Base-by-base conservation (phyloP, 306 rosid genomes). In the Malus fusca region DNA sequence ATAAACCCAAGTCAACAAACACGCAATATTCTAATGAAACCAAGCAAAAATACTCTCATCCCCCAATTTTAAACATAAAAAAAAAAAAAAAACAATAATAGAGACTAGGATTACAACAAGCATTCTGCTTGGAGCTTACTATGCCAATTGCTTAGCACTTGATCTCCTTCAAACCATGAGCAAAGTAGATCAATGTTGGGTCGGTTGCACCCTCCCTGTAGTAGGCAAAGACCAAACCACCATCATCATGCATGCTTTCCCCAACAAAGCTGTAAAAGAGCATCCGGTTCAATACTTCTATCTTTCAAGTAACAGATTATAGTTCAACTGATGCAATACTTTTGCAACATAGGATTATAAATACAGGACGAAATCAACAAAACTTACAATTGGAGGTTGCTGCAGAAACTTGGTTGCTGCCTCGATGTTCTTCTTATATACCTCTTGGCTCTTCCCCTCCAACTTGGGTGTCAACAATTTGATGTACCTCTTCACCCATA, bases 191-290 rank as follows among this genome's bases (percentile, higher is more conserved):
- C 66, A 95, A 95, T 43, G 97, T 95, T 48, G 99, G 97, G 83
- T 95, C 91, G 3, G 97, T 74, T 2, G 93, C 96, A 53, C 97
- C 99, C 5, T 95, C 97, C 86, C 85, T 92, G 87, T 95, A 95
- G 87, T 92, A 90, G 8, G 99, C 99, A 63, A 90, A 90, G n/a
- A 95, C 99, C 40, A 92, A 28, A 35, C 77, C 11, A 0, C 84
- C 84, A 82, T 95, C 97, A 71, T 95, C 99, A 6, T 79, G 84
- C 97, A 95, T 95, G 65, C 99, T 89, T 85, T 95, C 99, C 60
- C 98, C 99, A 9, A 95, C 99, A 43, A 92, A 95, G 79, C 99
- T 95, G 92, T 84, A 77, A 69, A 60, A 74, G 15, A 26, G 30
- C 30, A 28, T 11, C 22, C 2, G 9, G 37, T 10, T 33, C 69